Evolutionary conservation across 139 green algal species (phyloP).

Genomic region (Ostreobium quekettii): DNA sequence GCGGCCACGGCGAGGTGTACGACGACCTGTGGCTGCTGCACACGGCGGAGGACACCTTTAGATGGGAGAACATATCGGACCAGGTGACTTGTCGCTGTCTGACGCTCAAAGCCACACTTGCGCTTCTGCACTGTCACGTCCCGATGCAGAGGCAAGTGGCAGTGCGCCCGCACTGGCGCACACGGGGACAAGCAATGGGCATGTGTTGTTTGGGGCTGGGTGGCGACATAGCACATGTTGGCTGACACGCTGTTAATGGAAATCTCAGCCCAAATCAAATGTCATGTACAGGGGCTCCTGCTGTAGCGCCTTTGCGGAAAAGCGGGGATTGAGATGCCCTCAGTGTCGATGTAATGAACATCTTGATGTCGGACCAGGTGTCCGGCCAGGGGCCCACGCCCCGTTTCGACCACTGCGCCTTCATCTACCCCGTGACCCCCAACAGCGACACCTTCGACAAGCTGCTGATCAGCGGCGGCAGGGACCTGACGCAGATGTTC

Average conservation of each 20-base stretch:
- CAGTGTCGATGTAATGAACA: not conserved
- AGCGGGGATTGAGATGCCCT: slow-evolving; percentile 16
- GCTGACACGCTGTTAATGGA: too few relatives aligned
- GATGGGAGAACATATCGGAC: slow-evolving; percentile 48
- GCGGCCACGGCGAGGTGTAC: slow-evolving; percentile 57
- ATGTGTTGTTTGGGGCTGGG: too few relatives aligned
- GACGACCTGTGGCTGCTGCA: slow-evolving; percentile 70
- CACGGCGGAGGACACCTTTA: slow-evolving; percentile 21
- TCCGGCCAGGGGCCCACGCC: slow-evolving; percentile 34
- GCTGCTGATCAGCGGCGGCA: slow-evolving; percentile 69
- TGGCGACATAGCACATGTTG: too few relatives aligned
- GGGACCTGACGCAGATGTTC: slow-evolving; percentile 61
- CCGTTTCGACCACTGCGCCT: slow-evolving; percentile 65
- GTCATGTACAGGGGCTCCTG: too few relatives aligned
- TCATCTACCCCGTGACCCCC: slow-evolving; percentile 46
- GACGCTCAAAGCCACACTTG: slow-evolving; percentile 22
- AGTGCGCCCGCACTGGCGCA: too few relatives aligned
- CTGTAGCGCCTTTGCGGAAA: too few relatives aligned
- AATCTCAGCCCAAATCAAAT: too few relatives aligned
- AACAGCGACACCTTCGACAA: slow-evolving; percentile 62
- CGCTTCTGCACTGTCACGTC: too few relatives aligned
- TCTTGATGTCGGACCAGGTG: slow-evolving; percentile 29
- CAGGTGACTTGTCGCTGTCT: too few relatives aligned
- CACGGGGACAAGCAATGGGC: too few relatives aligned
- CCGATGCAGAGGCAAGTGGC: too few relatives aligned